These are phyloP conservation scores for Neurospora sp. DNA, from an alignment of 495 filamentous ascomycete species.

Conservation along the genomic window DNA sequence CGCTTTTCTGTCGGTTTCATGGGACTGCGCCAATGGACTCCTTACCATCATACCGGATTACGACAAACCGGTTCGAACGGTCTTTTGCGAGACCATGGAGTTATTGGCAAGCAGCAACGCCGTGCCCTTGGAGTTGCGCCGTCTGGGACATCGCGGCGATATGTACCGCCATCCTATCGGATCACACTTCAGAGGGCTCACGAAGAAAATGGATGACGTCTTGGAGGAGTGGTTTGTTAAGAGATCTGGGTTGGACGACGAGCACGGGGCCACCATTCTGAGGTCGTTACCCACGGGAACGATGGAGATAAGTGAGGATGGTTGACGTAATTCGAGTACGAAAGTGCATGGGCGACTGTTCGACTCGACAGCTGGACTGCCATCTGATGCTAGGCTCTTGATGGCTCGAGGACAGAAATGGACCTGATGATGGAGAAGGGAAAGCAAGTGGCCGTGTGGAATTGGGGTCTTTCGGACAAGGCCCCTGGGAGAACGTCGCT, in stretches of 20 bases:
- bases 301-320: neutral
- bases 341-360: too few relatives aligned
- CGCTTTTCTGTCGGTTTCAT: neutral
- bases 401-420: neutral
- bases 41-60: neutral
- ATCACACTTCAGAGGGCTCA: neutral
- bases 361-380: too few relatives aligned
- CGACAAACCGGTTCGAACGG: neutral
- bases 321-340: too few relatives aligned
- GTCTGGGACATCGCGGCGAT: neutral
- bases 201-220: neutral
- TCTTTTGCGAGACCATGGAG: neutral
- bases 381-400: neutral
- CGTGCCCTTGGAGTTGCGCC: neutral
- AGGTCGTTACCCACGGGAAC: neutral
- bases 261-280: accelerated
- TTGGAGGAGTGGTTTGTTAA: neutral
- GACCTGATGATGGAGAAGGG: too few relatives aligned
- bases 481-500: too few relatives aligned
- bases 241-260: neutral
- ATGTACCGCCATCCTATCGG: neutral
- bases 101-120: neutral
- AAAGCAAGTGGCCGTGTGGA: too few relatives aligned
- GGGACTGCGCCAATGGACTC: neutral
- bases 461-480: too few relatives aligned